These are phyloP conservation scores for Penicillium bialowiezense DNA, from an alignment of 495 filamentous ascomycete species.

Conservation along the genomic window DNA sequence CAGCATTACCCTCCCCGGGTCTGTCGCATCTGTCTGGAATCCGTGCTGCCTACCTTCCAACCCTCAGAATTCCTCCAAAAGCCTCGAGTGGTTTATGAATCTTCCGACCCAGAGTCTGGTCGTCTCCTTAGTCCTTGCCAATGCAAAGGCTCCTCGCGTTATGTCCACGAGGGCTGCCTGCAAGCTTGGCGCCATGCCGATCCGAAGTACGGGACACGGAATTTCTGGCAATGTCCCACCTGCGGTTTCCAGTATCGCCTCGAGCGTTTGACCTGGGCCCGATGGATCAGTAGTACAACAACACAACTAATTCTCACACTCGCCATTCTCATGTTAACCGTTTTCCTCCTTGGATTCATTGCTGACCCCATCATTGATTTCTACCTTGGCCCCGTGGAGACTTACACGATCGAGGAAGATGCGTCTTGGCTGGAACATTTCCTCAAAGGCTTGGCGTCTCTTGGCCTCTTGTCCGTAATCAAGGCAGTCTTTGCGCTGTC, in stretches of 20 bases:
- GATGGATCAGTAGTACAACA: slow-evolving; percentile 65
- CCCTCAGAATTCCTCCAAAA: slow-evolving; percentile 60
- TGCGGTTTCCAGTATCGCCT: slow-evolving; percentile 84
- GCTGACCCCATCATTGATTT: slow-evolving; percentile 90
- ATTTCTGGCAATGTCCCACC: slow-evolving; percentile 86
- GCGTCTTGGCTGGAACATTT: slow-evolving; percentile 77
- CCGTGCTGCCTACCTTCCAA: slow-evolving; percentile 73
- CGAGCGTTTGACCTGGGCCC: slow-evolving; percentile 71
- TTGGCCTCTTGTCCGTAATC: slow-evolving; percentile 81
- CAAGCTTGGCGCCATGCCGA: slow-evolving; percentile 79
- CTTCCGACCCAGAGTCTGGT: slow-evolving; percentile 67
- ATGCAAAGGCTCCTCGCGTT: slow-evolving; percentile 88
- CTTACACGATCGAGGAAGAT: slow-evolving; percentile 41
- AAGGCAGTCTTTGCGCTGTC: slow-evolving; percentile 74
- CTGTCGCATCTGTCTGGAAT: slow-evolving; percentile 92
- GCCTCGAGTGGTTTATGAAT: slow-evolving; percentile 70
- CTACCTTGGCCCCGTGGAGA: slow-evolving; percentile 70
- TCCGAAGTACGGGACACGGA: slow-evolving; percentile 59
- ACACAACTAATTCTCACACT: slow-evolving; percentile 66
- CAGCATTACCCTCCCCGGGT: slow-evolving; percentile 64
- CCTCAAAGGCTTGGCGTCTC: slow-evolving; percentile 76
- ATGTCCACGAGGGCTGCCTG: slow-evolving; percentile 94
- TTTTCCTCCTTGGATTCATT: slow-evolving; percentile 84
- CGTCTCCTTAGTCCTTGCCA: slow-evolving; percentile 88
- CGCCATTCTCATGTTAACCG: slow-evolving; percentile 60